A percentile compares a stretch with the other conserved stretches of the same genome.
These are phyloP conservation scores for Excoecaria cochinchinensis DNA, from an alignment of 345 rosid species.

Conservation along the genomic window DNA sequence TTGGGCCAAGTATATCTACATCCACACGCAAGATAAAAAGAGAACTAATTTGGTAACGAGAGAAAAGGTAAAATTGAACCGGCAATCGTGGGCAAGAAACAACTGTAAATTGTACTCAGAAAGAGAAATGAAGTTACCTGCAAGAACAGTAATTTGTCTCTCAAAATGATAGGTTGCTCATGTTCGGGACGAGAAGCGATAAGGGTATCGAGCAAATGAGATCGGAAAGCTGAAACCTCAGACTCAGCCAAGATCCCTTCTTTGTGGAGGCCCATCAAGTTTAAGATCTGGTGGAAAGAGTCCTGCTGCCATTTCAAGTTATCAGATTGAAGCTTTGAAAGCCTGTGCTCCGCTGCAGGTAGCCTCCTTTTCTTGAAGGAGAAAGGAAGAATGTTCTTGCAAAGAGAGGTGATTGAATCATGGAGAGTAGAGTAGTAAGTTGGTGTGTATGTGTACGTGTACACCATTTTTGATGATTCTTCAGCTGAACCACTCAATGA, in stretches of 20 bases:
- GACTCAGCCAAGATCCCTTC: slow-evolving; percentile 58
- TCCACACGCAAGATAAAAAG: too few relatives aligned
- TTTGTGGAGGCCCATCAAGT: slow-evolving; percentile 64
- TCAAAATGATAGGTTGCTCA: slow-evolving; percentile 52
- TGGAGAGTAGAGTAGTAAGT: slow-evolving; percentile 72
- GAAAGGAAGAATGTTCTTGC: slow-evolving; percentile 73
- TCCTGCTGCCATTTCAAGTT: slow-evolving; percentile 85
- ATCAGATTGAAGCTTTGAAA: slow-evolving; percentile 63
- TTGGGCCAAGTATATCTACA: too few relatives aligned
- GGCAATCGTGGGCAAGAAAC: too few relatives aligned
- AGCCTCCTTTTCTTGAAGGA: slow-evolving; percentile 59
- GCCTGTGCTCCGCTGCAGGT: slow-evolving; percentile 49
- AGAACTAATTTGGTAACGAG: too few relatives aligned
- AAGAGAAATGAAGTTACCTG: slow-evolving; percentile 38
- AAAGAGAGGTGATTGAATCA: slow-evolving; percentile 72
- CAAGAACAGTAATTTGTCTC: slow-evolving; percentile 68
- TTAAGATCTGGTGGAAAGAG: slow-evolving; percentile 69
- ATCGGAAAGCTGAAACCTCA: slow-evolving; percentile 55
- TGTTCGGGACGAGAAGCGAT: slow-evolving; percentile 49
- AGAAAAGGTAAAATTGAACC: too few relatives aligned
- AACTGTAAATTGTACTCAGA: neutral
- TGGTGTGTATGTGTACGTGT: slow-evolving; percentile 61
- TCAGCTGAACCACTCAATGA: slow-evolving; percentile 15
- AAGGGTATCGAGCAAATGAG: slow-evolving; percentile 62
- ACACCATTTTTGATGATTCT: slow-evolving; percentile 42